Percentiles rank a stretch among this genome's conserved stretches.
Conservation (phyloP, 257 asterid species). For the Przewalskia tangutica region DNA sequence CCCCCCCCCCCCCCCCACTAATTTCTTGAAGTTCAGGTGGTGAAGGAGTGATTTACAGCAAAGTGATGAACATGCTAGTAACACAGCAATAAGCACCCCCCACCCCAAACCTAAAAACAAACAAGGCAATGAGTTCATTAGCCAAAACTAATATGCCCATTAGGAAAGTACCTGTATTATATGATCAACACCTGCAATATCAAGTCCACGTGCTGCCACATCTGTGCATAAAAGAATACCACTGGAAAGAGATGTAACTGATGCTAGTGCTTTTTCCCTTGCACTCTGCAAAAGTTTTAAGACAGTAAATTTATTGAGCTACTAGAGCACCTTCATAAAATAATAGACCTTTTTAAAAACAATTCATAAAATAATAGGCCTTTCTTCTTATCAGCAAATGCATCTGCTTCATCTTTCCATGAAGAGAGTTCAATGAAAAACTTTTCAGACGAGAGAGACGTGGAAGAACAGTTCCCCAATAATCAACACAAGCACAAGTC, state of each 20-base stretch:
- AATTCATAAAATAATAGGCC: neutral
- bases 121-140: neutral
- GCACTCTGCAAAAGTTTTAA: constrained; percentile 35
- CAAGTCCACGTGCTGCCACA: constrained; percentile 98
- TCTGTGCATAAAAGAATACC: constrained; percentile 97
- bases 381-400: neutral
- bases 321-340: neutral
- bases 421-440: constrained; percentile 58
- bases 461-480: constrained; percentile 95
- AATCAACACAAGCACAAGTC: constrained; percentile 98
- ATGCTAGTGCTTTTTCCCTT: constrained; percentile 75
- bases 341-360: neutral
- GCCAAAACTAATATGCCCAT: neutral
- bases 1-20: neutral
- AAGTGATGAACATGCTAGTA: neutral
- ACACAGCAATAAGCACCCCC: neutral
- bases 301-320: neutral
- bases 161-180: constrained; percentile 53
- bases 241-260: constrained; percentile 65
- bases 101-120: neutral
- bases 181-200: constrained; percentile 95
- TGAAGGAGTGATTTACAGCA: neutral
- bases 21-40: neutral
- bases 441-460: constrained; percentile 50
- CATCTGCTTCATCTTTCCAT: constrained; percentile 99